Base-by-base conservation (phyloP, 768 basidiomycete genomes). In the Piloderma croceum region DNA sequence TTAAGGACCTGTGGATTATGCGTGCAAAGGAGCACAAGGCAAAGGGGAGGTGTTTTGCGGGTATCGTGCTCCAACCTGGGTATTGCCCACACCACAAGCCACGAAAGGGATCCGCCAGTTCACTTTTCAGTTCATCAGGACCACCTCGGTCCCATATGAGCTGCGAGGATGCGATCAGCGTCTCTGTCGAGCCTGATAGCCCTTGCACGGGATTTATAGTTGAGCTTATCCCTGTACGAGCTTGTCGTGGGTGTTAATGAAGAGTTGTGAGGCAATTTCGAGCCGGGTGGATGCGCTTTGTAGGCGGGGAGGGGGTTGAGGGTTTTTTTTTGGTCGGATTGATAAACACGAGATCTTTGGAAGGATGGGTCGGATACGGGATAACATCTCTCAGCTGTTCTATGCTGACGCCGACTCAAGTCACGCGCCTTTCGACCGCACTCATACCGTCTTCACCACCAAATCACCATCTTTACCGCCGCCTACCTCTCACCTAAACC, bases 1-100 rank as follows among this genome's bases (percentile, higher is more conserved):
- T 90, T 65, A 88, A 86, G 49, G 93, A 99, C 52, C 68, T 98
- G 7, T 99, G 96, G 96, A 92, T 87, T 0, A 77, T 94, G 73
- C 74, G 75, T 5, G 90, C 90, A 0, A 65, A 60, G 13, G 82
- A 92, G 51, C 73, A 94, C 41, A 88, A 91, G 59, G 72, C 65
- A 40, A 76, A 74, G 31, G 96, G 96, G 3, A 70, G 92, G 47
- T 96, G 92, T 54, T 88, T 97, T 49, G 69, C 74, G 27, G 67
- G 74, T 34, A 93, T 98, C 93, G 56, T 78, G 24, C 59, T 96
- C 49, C 48, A 46, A 34, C 56, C 56, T 11, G 42, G 40, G 17
- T 35, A 29, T 38, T 50, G 27, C 48, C 35, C 23, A 40, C 9
- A 29, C 10, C 27, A 50, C 43, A 37, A 44, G n/a, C n/a, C 19